These are phyloP conservation scores for Beta lomatogona DNA, from an alignment of 179 eudicot species.

Conservation along the genomic window DNA sequence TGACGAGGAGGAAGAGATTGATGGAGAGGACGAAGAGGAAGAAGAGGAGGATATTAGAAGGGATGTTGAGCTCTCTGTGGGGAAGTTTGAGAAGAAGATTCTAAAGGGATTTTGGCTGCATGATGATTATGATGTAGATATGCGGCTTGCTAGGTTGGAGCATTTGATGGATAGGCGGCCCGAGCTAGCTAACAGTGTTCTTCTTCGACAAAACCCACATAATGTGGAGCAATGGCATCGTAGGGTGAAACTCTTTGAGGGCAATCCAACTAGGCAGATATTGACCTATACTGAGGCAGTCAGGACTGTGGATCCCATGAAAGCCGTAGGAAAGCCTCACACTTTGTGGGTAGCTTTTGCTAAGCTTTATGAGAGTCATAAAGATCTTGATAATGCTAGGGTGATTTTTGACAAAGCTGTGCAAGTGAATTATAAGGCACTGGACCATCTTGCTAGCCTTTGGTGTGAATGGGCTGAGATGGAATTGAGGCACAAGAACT, in stretches of 20 bases:
- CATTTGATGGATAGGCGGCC: slow-evolving; percentile 87
- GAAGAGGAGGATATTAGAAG: slow-evolving; percentile 59
- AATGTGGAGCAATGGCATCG: slow-evolving; percentile 99
- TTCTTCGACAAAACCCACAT: slow-evolving; percentile 91
- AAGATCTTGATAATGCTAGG: slow-evolving; percentile 77
- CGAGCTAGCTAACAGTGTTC: slow-evolving; percentile 88
- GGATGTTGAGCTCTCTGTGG: slow-evolving; percentile 43
- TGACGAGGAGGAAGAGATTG: slow-evolving; percentile 46
- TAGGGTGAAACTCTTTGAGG: slow-evolving; percentile 88
- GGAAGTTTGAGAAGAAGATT: slow-evolving; percentile 63
- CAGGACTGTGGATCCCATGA: slow-evolving; percentile 90
- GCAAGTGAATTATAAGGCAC: slow-evolving; percentile 81
- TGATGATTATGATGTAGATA: slow-evolving; percentile 79
- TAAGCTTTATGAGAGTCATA: slow-evolving; percentile 80
- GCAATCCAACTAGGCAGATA: slow-evolving; percentile 81
- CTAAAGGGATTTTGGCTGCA: slow-evolving; percentile 68
- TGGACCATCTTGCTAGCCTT: slow-evolving; percentile 88
- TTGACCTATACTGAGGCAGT: slow-evolving; percentile 94
- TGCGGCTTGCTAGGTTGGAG: slow-evolving; percentile 78
- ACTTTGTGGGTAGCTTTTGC: slow-evolving; percentile 97
- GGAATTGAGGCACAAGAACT: slow-evolving; percentile 84
- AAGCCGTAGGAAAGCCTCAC: slow-evolving; percentile 95
- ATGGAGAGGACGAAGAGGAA: slow-evolving; percentile 40
- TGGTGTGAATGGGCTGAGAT: slow-evolving; percentile 99
- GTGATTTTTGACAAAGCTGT: slow-evolving; percentile 95